Conservation (phyloP, 148 eudicot species). For the Rhododendron vialii region DNA sequence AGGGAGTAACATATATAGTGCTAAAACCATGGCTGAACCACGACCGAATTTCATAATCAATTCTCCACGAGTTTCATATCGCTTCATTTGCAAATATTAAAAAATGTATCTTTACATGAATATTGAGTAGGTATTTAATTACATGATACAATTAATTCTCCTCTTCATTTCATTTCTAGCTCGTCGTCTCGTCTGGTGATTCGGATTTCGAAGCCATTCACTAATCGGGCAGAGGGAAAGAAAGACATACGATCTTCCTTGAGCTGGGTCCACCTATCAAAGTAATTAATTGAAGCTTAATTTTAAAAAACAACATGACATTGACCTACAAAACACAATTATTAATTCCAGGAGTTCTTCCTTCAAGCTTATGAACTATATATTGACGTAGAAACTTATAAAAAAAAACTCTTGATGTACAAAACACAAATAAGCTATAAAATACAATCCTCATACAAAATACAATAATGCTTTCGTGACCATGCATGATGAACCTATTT, state of each 20-base stretch:
- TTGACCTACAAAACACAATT: not conserved
- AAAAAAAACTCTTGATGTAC: not conserved
- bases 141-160: not conserved
- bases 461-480: not conserved
- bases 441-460: not conserved
- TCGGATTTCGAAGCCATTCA: slow-evolving; percentile 43
- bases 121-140: not conserved
- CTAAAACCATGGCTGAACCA: not conserved
- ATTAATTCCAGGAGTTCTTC: not conserved
- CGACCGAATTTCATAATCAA: too few relatives aligned
- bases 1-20: too few relatives aligned
- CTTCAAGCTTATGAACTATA: not conserved
- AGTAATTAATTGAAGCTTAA: not conserved
- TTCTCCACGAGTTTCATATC: too few relatives aligned
- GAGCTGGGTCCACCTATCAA: slow-evolving; percentile 47
- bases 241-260: slow-evolving; percentile 52
- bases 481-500: not conserved
- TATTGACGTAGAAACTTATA: too few relatives aligned
- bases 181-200: slow-evolving; percentile 23
- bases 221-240: slow-evolving; percentile 58
- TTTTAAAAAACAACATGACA: not conserved
- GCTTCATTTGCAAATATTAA: not conserved
- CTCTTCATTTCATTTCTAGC: not conserved
- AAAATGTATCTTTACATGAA: not conserved
- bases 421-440: not conserved